Evolutionary conservation across 441 rosid genomes (phyloP).

Genomic region (Euphorbia celastroides): DNA sequence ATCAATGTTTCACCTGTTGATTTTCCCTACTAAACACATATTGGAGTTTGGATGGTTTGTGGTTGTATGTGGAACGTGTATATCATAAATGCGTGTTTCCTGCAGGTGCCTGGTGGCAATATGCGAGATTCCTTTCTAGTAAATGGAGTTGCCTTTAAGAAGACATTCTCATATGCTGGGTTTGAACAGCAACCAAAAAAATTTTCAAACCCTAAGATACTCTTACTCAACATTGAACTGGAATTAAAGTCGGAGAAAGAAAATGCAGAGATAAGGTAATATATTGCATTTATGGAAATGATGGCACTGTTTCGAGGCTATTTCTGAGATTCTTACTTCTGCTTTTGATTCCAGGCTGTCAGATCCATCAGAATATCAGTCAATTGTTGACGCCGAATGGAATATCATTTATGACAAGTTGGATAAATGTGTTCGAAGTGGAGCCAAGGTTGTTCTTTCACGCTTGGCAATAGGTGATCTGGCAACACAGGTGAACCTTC

Average conservation of each 20-base stretch:
- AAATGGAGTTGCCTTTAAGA: conserved; percentile 96
- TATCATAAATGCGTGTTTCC: not conserved
- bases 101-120: conserved; percentile 94
- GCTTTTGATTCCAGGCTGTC: conserved; percentile 52
- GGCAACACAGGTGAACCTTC: conserved; percentile 72
- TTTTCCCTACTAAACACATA: not conserved
- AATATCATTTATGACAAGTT: conserved; percentile 96
- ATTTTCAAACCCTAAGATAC: conserved; percentile 75
- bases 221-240: conserved; percentile 81
- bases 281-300: not conserved
- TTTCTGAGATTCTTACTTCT: conserved; percentile 1
- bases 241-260: conserved; percentile 99
- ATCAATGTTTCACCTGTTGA: not conserved
- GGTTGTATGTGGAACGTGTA: not conserved
- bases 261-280: conserved; percentile 94
- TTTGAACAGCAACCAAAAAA: conserved; percentile 99
- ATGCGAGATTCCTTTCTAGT: conserved; percentile 98
- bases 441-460: conserved; percentile 95
- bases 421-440: conserved; percentile 91
- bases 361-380: conserved; percentile 95
- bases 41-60: not conserved
- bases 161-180: conserved; percentile 98
- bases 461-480: conserved; percentile 97
- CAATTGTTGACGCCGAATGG: conserved; percentile 99
- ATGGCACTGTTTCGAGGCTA: not conserved